Evolutionary conservation across 495 filamentous ascomycete species (phyloP).

Genomic region (Apodospora peruviana): DNA sequence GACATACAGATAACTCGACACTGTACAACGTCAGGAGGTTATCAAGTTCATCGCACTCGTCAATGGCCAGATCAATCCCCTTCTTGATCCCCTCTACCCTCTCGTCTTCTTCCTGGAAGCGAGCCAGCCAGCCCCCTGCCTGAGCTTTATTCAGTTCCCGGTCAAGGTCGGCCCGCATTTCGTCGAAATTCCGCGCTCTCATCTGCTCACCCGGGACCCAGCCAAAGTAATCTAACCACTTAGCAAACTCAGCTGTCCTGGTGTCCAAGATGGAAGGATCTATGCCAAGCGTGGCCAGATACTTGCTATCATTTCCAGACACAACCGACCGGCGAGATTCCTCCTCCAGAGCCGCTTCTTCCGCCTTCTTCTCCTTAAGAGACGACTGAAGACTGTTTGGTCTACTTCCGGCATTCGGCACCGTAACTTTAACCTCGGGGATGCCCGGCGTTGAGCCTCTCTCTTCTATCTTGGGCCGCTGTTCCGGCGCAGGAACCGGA

Average conservation of each 20-base stretch:
- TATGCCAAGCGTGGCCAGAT: conserved; percentile 70
- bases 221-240: conserved; percentile 78
- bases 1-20: conserved; percentile 83
- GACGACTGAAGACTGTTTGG: conserved; percentile 31
- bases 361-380: conserved; percentile 37
- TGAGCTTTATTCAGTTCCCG: conserved; percentile 85
- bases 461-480: conserved; percentile 22
- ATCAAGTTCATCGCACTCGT: conserved; percentile 93
- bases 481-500: conserved; percentile 13
- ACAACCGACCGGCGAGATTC: conserved; percentile 52
- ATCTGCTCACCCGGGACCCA: conserved; percentile 73
- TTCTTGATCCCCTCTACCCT: conserved; percentile 74
- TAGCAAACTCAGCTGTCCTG: conserved; percentile 61
- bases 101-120: conserved; percentile 85
- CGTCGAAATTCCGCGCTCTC: conserved; percentile 67
- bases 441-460: conserved; percentile 24
- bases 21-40: conserved; percentile 88
- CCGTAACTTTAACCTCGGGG: conserved; percentile 47
- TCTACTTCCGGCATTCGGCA: conserved; percentile 27
- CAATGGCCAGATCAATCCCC: conserved; percentile 80
- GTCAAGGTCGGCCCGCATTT: conserved; percentile 75
- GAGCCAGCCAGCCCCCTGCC: conserved; percentile 85
- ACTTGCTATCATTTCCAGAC: conserved; percentile 70
- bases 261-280: conserved; percentile 64
- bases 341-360: conserved; percentile 29